Evolutionary conservation across 1,139 yeast species (phyloP).

Genomic region (Taphrina wiesneri): DNA sequence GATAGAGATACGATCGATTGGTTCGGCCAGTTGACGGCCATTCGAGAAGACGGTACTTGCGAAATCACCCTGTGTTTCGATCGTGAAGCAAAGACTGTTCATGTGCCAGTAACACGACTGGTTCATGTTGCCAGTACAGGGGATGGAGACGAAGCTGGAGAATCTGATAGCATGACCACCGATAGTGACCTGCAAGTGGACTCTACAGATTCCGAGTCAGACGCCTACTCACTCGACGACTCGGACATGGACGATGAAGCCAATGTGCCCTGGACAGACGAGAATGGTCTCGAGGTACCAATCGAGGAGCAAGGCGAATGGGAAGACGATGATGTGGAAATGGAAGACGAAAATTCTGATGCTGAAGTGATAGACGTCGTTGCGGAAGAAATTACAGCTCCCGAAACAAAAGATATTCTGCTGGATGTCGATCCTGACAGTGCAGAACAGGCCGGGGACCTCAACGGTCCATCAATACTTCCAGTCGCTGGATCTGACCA

Average conservation of each 20-base stretch:
- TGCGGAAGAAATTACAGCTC: constrained; percentile 7
- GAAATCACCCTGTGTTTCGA: neutral
- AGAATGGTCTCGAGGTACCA: constrained; percentile 4
- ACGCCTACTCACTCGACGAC: constrained; percentile 36
- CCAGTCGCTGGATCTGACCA: neutral
- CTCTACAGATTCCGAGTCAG: constrained; percentile 21
- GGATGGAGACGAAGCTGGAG: neutral
- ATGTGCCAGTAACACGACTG: neutral
- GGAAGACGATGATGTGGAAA: constrained; percentile 9
- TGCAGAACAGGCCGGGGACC: neutral
- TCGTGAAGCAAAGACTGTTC: neutral
- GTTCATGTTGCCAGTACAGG: constrained; percentile 14
- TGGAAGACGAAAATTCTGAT: constrained; percentile 30
- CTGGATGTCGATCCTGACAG: neutral
- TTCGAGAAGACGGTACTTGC: constrained; percentile 3
- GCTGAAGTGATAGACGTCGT: constrained; percentile 22
- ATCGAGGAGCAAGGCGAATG: constrained; percentile 32
- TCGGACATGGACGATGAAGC: constrained; percentile 37
- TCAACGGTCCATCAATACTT: no score
- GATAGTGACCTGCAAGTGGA: constrained; percentile 16
- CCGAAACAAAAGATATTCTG: constrained; percentile 9
- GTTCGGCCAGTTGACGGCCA: constrained; percentile 7
- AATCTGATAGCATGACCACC: neutral
- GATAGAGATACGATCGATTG: constrained; percentile 4
- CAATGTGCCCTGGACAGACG: constrained; percentile 21